phyloP scores from a whole-genome alignment of 2,329 filamentous ascomycete species.

The Amesomyces nigricolor region DNA sequence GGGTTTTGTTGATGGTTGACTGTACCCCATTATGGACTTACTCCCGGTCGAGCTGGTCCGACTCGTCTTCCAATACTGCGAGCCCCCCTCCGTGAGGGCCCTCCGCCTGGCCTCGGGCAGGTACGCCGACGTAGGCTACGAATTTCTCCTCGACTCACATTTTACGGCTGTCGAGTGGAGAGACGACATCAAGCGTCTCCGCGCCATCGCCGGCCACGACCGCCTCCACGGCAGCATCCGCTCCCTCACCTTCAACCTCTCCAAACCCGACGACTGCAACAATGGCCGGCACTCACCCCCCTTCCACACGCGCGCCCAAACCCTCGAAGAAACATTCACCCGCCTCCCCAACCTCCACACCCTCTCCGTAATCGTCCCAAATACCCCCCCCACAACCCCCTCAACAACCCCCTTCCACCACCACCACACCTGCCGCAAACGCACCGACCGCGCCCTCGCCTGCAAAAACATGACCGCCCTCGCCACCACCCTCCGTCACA shows the following conservation, averaged over 20 bases:
- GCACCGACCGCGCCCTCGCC: conserved; percentile 33
- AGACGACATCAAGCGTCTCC: conserved; percentile 41
- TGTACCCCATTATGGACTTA: conserved; percentile 28
- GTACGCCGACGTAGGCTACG: conserved; percentile 39
- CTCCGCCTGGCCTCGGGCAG: conserved; percentile 38
- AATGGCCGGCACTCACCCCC: conserved; percentile 35
- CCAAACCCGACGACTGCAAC: conserved; percentile 38
- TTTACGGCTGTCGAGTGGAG: conserved; percentile 42
- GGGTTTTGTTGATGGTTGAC: conserved; percentile 9
- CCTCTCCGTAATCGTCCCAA: conserved; percentile 38
- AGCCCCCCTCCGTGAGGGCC: conserved; percentile 34
- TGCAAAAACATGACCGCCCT: conserved; percentile 38
- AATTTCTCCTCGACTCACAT: conserved; percentile 37
- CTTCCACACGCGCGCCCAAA: conserved; percentile 33
- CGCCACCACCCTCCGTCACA: conserved; percentile 35
- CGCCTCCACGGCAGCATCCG: conserved; percentile 39
- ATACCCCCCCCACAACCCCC: conserved; percentile 36
- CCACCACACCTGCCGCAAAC: conserved; percentile 36
- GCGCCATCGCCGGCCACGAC: conserved; percentile 39
- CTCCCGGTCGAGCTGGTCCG: conserved; percentile 30
- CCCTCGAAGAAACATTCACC: conserved; percentile 36
- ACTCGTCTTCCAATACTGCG: conserved; percentile 40
- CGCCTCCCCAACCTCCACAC: conserved; percentile 36
- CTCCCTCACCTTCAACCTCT: conserved; percentile 42
- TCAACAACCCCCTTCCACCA: conserved; percentile 35